A percentile compares a stretch with the other conserved stretches of the same genome.
phyloP scores from a whole-genome alignment of 2,329 filamentous ascomycete genomes.

The Trichoderma koningiopsis region DNA sequence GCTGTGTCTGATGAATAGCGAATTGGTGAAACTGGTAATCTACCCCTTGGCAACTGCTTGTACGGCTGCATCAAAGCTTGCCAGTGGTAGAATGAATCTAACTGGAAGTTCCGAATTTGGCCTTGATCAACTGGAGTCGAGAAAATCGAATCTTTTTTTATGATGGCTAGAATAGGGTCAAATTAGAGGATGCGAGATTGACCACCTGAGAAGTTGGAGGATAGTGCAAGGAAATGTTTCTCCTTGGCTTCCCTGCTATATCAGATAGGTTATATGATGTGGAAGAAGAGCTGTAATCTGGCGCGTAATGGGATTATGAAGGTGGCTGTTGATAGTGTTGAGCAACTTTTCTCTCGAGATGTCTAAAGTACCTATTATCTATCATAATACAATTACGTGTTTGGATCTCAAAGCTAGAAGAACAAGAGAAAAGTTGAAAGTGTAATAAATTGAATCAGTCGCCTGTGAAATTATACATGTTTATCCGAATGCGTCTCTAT shows the following conservation, averaged over 20 bases:
- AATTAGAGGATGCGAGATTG: neutral
- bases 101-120: neutral
- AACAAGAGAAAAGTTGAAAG: neutral
- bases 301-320: neutral
- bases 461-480: neutral
- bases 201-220: neutral
- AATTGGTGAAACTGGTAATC: neutral
- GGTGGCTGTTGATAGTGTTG: slow-evolving; percentile 1
- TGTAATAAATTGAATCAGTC: neutral
- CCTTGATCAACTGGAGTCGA: neutral
- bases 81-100: neutral
- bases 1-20: neutral
- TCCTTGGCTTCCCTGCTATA: neutral
- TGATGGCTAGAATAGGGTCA: neutral
- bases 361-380: neutral
- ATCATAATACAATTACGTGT: neutral
- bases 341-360: neutral
- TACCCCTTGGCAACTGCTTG: neutral
- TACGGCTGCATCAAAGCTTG: neutral
- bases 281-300: neutral
- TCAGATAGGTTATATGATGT: neutral
- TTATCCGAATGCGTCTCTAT: neutral
- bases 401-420: neutral
- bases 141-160: neutral
- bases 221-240: neutral